These are phyloP conservation scores for Fusarium duplospermum DNA, from an alignment of 2,329 filamentous ascomycete genomes.

Conservation along the genomic window DNA sequence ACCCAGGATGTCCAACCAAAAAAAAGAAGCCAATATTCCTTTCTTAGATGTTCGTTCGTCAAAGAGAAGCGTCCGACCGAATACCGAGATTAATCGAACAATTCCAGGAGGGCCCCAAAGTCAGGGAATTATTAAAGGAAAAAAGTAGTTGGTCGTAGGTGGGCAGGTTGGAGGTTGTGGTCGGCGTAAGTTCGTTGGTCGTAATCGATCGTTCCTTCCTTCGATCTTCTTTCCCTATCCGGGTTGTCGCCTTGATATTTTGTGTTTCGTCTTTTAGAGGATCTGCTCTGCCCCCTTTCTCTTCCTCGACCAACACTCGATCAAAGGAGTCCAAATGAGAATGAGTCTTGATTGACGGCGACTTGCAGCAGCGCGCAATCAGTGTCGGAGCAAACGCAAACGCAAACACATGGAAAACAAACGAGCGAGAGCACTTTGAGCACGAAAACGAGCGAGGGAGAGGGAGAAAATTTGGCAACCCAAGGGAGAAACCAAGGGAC, in stretches of 20 bases:
- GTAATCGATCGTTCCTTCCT: conserved; percentile 15
- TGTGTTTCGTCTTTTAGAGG: conserved; percentile 18
- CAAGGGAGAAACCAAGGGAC: conserved; percentile 32
- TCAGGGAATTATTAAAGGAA: conserved; percentile 22
- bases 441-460: conserved; percentile 17
- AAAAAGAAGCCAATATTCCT: conserved; percentile 1
- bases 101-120: conserved; percentile 10
- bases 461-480: conserved; percentile 8
- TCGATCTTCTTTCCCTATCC: conserved; percentile 8
- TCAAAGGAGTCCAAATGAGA: conserved; percentile 15
- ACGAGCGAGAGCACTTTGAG: conserved; percentile 1
- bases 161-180: conserved; percentile 1
- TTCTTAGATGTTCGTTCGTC: conserved; percentile 10
- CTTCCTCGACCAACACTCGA: conserved; percentile 16
- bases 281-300: conserved; percentile 22
- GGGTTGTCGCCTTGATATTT: conserved; percentile 9
- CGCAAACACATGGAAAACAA: neutral
- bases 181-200: conserved; percentile 12
- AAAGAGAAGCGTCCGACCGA: conserved; percentile 21
- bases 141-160: neutral
- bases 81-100: conserved; percentile 21
- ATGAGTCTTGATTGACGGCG: neutral
- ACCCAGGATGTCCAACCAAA: conserved; percentile 2
- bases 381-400: conserved; percentile 1
- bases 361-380: conserved; percentile 9